Conservation (phyloP, 2,329 filamentous ascomycete genomes). For the Fusarium tanahbumbuense region DNA sequence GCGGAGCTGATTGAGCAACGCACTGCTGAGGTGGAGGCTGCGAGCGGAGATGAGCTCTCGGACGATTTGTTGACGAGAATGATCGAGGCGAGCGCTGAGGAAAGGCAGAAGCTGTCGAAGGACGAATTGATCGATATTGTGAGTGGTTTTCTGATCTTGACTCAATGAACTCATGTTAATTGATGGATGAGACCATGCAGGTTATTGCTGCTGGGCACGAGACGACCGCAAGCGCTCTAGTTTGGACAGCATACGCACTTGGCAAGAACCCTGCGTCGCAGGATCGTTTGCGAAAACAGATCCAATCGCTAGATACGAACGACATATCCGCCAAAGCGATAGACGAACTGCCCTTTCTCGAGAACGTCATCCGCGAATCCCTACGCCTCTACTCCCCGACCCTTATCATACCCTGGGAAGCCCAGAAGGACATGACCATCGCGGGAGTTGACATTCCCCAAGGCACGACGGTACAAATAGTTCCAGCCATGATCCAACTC, state of each 20-base stretch:
- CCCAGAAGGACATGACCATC: neutral
- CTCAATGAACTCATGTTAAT: rapidly evolving
- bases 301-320: neutral
- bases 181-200: slow-evolving; percentile 13
- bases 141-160: rapidly evolving
- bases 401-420: slow-evolving; percentile 22
- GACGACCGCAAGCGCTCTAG: slow-evolving; percentile 15
- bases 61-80: slow-evolving; percentile 32
- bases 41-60: neutral
- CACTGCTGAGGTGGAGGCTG: neutral
- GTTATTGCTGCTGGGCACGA: slow-evolving; percentile 32
- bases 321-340: neutral
- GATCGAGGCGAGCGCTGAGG: slow-evolving; percentile 18
- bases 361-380: slow-evolving; percentile 24
- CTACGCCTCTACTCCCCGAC: slow-evolving; percentile 25
- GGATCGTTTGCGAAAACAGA: neutral
- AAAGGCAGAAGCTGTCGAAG: slow-evolving; percentile 12
- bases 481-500: slow-evolving; percentile 19
- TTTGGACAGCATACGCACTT: slow-evolving; percentile 23
- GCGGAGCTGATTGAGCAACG: slow-evolving; percentile 18
- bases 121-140: slow-evolving; percentile 34
- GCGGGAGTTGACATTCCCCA: slow-evolving; percentile 8
- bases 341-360: slow-evolving; percentile 12
- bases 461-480: slow-evolving; percentile 17
- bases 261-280: neutral